Percentiles rank a stretch among this genome's conserved stretches.
These are phyloP conservation scores for Schizochytrium sp. DNA, from an alignment of 108 stramenopile genomes.

Conservation along the genomic window DNA sequence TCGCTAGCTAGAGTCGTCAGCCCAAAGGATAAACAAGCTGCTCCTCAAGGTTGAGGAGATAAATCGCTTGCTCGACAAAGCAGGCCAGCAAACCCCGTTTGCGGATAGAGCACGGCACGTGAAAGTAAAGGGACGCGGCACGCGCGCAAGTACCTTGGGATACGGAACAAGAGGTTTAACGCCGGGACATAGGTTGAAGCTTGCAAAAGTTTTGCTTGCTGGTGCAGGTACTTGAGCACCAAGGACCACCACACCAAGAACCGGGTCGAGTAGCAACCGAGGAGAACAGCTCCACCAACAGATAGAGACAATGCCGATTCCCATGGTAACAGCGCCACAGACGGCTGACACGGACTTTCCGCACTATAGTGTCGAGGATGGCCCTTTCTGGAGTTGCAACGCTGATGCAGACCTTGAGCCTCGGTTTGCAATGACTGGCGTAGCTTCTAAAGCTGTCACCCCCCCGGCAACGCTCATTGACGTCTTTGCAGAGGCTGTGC, in stretches of 20 bases:
- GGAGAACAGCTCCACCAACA: not conserved
- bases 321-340: not conserved
- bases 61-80: no score
- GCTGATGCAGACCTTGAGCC: not conserved
- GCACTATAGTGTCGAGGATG: not conserved
- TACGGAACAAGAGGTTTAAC: not conserved
- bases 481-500: constrained; percentile 1
- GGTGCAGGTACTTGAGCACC: not conserved
- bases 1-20: no score
- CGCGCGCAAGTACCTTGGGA: not conserved
- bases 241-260: not conserved
- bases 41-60: no score
- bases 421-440: constrained; percentile 24
- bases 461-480: constrained; percentile 12
- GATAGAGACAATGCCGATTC: constrained; percentile 9
- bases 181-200: not conserved
- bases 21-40: no score
- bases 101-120: no score
- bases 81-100: no score
- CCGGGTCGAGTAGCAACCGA: not conserved
- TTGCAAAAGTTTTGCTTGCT: not conserved
- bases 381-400: constrained; percentile 30
- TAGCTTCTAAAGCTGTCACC: not conserved
- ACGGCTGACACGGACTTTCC: not conserved
- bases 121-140: no score